phyloP scores from a whole-genome alignment of 2,329 filamentous ascomycete genomes.

The Trichoderma lentiforme region DNA sequence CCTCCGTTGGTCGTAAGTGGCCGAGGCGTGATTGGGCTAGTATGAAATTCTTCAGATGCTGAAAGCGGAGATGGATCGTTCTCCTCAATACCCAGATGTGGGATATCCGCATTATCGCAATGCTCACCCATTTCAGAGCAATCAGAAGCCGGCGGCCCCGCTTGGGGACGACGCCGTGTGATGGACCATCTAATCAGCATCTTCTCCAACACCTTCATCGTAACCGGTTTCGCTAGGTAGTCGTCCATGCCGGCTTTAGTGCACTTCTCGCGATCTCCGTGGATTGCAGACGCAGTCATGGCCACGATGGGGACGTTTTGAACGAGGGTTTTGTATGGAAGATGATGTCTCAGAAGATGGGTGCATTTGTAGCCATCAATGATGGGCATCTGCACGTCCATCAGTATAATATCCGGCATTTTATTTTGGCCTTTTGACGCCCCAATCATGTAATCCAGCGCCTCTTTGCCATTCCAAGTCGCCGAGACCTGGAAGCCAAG shows the following conservation, averaged over 20 bases:
- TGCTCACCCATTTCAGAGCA: constrained; percentile 46
- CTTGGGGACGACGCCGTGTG: constrained; percentile 27
- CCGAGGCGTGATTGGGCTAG: constrained; percentile 39
- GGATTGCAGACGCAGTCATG: constrained; percentile 78
- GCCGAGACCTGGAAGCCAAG: constrained; percentile 69
- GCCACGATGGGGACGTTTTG: constrained; percentile 69
- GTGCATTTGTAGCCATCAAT: constrained; percentile 77
- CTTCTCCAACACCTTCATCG: constrained; percentile 62
- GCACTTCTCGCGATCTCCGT: constrained; percentile 73
- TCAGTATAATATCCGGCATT: constrained; percentile 71
- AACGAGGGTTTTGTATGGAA: constrained; percentile 59
- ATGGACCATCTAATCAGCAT: constrained; percentile 69
- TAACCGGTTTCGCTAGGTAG: constrained; percentile 71
- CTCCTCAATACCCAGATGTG: constrained; percentile 35
- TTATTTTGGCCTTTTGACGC: constrained; percentile 48
- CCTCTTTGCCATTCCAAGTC: constrained; percentile 76
- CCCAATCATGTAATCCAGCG: constrained; percentile 66
- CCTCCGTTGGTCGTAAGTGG: constrained; percentile 38
- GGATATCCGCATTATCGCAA: constrained; percentile 42
- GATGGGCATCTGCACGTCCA: constrained; percentile 75
- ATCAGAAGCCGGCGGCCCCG: constrained; percentile 37
- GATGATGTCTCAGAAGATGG: constrained; percentile 65
- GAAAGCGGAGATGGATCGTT: constrained; percentile 19
- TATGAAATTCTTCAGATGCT: constrained; percentile 29
- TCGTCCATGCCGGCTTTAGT: constrained; percentile 73